Base-by-base conservation (phyloP, 352 stramenopile species). In the Pythium sukuiense region DNA sequence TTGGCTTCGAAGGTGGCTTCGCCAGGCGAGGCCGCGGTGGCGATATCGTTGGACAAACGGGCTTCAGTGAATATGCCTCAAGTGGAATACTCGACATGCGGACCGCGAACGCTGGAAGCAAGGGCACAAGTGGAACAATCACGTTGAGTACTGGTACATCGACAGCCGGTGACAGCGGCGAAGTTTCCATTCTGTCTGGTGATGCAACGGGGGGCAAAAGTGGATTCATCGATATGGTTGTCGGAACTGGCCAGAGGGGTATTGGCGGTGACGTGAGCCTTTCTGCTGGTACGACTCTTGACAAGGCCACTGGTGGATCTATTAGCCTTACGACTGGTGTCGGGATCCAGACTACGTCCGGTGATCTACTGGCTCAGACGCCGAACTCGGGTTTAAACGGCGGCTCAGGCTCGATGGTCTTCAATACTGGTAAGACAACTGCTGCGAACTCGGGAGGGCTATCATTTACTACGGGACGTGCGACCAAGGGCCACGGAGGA, bases 1-100 rank as follows among this genome's bases (percentile, higher is more conserved):
- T 97, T 14, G 71, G 73, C 65, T 45, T 96, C 26, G 79, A 92
- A 58, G 90, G 71, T 68, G 95, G 95, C 2, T 93, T 73, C 52
- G 73, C 78, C 11, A 79, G 67, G 46, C 71, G 59, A 73, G 83
- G 83, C 57, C 73, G 77, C 41, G 85, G 85, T 59, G 85, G 85
- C 20, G 76, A 80, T 43, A 64, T 93, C 20, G 70, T 69, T 9
- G 48, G 79, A 35, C 64, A 78, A 46, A 80, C 72, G 57, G 85
- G 85, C 18, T 90, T 76, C 59, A 75, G 80, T 59, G 73, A 88
- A 58, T 45, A 66, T 11, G 80, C 71, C 29, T 80, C 80, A 6
- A 93, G 83, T 65, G 85, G 85, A 5, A 64, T 63, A 30, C 63
- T 93, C 45, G 56, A 76, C 52, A 67, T 92, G 32, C 49, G 64